A percentile compares a stretch with the other conserved stretches of the same genome.
phyloP scores from a whole-genome alignment of 768 basidiomycete genomes.

The Collybiopsis confluens region DNA sequence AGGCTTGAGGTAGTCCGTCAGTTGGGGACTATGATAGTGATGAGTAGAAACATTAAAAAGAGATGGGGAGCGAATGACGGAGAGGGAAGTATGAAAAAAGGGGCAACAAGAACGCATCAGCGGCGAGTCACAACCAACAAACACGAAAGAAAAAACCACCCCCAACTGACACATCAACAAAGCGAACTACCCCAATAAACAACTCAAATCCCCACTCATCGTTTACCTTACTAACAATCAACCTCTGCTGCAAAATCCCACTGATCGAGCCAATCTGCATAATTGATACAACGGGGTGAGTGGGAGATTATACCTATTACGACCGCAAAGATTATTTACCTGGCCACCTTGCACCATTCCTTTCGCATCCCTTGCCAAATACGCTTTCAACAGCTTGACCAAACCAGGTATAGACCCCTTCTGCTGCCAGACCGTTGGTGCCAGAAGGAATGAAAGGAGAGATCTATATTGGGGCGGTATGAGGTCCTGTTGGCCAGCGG shows the following conservation, averaged over 20 bases:
- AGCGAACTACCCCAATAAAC: slow-evolving; percentile 67
- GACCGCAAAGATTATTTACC: slow-evolving; percentile 31
- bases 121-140: not conserved
- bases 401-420: slow-evolving; percentile 94
- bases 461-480: slow-evolving; percentile 76
- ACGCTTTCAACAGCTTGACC: slow-evolving; percentile 82
- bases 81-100: not conserved
- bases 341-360: slow-evolving; percentile 71
- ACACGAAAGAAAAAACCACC: not conserved
- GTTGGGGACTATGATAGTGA: slow-evolving; percentile 39
- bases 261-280: too few species aligned
- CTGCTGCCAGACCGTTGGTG: slow-evolving; percentile 85
- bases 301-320: too few species aligned
- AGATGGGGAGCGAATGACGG: not conserved
- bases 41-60: not conserved
- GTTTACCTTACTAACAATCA: slow-evolving; percentile 83
- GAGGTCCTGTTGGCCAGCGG: slow-evolving; percentile 16
- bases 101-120: too few species aligned
- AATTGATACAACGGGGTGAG: too few species aligned
- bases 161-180: slow-evolving; percentile 68
- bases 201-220: slow-evolving; percentile 92
- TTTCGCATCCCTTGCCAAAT: slow-evolving; percentile 64
- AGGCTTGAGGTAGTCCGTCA: slow-evolving; percentile 72
- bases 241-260: slow-evolving; percentile 72
- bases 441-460: slow-evolving; percentile 79